Percentiles rank a stretch among this genome's conserved stretches.
Conservation (phyloP, 1,139 yeast species). For the Scheffersomyces quercinus region DNA sequence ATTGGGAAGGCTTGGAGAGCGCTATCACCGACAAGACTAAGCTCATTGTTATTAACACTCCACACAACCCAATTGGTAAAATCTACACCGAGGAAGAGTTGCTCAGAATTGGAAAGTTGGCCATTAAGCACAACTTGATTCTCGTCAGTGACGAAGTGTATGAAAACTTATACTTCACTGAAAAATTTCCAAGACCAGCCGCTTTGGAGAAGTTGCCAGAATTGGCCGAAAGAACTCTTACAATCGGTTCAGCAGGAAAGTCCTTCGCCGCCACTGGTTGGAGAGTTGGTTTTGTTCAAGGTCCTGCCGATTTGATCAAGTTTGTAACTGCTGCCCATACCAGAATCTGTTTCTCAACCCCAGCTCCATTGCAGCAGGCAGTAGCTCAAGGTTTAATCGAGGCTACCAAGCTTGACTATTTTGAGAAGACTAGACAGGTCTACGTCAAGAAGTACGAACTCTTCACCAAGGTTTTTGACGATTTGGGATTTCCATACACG, state of each 20-base stretch:
- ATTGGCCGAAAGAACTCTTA: conserved; percentile 72
- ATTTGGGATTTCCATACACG: conserved; percentile 84
- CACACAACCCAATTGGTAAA: conserved; percentile 96
- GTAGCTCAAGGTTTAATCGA: conserved; percentile 70
- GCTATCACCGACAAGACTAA: conserved; percentile 77
- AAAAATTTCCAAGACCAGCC: conserved; percentile 79
- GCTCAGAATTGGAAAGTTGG: conserved; percentile 70
- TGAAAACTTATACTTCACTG: conserved; percentile 77
- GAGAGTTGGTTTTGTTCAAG: conserved; percentile 96
- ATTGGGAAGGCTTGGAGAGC: conserved; percentile 70
- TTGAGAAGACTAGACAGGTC: conserved; percentile 62
- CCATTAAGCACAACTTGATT: conserved; percentile 78
- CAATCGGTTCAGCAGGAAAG: conserved; percentile 97
- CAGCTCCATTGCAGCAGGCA: conserved; percentile 94
- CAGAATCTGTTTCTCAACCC: conserved; percentile 84
- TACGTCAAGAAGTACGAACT: conserved; percentile 71
- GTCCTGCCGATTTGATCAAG: conserved; percentile 76
- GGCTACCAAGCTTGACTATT: conserved; percentile 66
- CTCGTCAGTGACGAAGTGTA: conserved; percentile 93
- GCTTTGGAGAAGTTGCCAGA: conserved; percentile 68
- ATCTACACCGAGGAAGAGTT: conserved; percentile 78
- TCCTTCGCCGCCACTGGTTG: conserved; percentile 98
- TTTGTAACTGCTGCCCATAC: conserved; percentile 91
- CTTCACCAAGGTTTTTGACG: conserved; percentile 78
- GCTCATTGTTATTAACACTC: conserved; percentile 84